Percentiles rank a stretch among this genome's conserved stretches.
Evolutionary conservation across 768 basidiomycete genomes (phyloP).

Genomic region (Imleria badia): DNA sequence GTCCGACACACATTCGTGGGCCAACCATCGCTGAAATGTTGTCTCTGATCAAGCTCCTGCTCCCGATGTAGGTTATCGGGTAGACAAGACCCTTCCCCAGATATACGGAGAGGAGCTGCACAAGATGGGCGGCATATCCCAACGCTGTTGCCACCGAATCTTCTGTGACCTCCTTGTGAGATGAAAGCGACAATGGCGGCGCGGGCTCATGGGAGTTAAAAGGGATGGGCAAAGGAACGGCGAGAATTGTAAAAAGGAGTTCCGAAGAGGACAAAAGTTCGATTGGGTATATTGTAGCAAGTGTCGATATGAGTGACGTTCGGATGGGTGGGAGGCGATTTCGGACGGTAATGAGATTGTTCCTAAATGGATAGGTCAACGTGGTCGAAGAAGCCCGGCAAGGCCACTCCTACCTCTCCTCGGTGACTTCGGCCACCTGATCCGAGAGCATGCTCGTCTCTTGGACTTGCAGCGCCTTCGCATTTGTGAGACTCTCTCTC

Average conservation of each 20-base stretch:
- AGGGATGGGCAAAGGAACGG: constrained; percentile 90
- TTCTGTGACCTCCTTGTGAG: constrained; percentile 76
- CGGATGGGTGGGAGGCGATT: constrained; percentile 52
- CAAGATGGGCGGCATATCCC: constrained; percentile 85
- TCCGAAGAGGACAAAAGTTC: constrained; percentile 80
- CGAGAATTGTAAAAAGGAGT: constrained; percentile 85
- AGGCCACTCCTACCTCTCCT: constrained; percentile 37
- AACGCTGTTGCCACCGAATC: constrained; percentile 86
- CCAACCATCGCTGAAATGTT: constrained; percentile 95
- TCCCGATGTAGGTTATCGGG: constrained; percentile 88
- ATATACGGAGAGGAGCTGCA: constrained; percentile 80
- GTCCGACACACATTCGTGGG: constrained; percentile 74
- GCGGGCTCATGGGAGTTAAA: constrained; percentile 71
- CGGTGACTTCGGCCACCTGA: constrained; percentile 34
- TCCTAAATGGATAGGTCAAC: constrained; percentile 37
- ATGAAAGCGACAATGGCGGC: constrained; percentile 69
- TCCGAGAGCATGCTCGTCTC: constrained; percentile 27
- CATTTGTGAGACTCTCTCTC: constrained; percentile 45
- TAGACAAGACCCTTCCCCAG: constrained; percentile 77
- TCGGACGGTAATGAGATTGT: constrained; percentile 45
- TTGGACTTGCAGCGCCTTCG: constrained; percentile 38
- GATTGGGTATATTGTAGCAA: constrained; percentile 86
- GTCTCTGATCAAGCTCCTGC: constrained; percentile 88
- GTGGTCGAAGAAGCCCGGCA: constrained; percentile 7
- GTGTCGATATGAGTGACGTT: constrained; percentile 63